phyloP scores from a whole-genome alignment of 495 filamentous ascomycete species.

The Hyaloscypha bicolor region DNA sequence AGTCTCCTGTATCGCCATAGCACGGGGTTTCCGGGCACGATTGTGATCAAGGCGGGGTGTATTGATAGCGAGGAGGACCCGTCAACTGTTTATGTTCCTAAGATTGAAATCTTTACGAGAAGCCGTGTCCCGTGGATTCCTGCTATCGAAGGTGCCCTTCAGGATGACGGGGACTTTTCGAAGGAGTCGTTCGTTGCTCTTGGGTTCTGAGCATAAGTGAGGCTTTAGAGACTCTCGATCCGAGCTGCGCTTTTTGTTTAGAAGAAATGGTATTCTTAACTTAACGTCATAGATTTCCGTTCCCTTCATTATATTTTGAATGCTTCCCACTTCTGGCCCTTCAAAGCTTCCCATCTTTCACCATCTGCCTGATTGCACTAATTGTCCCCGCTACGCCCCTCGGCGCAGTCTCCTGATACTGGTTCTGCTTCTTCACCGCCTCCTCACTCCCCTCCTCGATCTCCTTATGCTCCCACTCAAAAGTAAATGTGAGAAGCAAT shows the following conservation, averaged over 20 bases:
- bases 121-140: slow-evolving; percentile 23
- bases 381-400: slow-evolving; percentile 45
- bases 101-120: slow-evolving; percentile 25
- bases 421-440: slow-evolving; percentile 34
- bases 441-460: slow-evolving; percentile 33
- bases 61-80: slow-evolving; percentile 22
- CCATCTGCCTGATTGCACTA: slow-evolving; percentile 38
- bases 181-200: slow-evolving; percentile 1
- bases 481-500: slow-evolving; percentile 56
- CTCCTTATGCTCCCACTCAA: slow-evolving; percentile 50
- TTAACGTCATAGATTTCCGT: not conserved
- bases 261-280: not conserved
- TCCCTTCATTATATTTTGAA: not conserved
- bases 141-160: slow-evolving; percentile 17
- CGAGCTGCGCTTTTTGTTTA: too few species aligned
- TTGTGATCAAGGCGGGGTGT: slow-evolving; percentile 25
- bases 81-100: slow-evolving; percentile 15
- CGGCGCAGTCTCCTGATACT: slow-evolving; percentile 27
- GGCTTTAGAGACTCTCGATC: not conserved
- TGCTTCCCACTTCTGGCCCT: not conserved
- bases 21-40: slow-evolving; percentile 21
- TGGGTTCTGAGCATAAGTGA: not conserved
- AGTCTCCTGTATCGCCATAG: slow-evolving; percentile 21
- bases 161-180: slow-evolving; percentile 14
- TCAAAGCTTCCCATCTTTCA: slow-evolving; percentile 35